Percentiles rank a stretch among this genome's conserved stretches.
phyloP scores from a whole-genome alignment of 805 yeast genomes.

The Schizosaccharomyces octosporus region DNA sequence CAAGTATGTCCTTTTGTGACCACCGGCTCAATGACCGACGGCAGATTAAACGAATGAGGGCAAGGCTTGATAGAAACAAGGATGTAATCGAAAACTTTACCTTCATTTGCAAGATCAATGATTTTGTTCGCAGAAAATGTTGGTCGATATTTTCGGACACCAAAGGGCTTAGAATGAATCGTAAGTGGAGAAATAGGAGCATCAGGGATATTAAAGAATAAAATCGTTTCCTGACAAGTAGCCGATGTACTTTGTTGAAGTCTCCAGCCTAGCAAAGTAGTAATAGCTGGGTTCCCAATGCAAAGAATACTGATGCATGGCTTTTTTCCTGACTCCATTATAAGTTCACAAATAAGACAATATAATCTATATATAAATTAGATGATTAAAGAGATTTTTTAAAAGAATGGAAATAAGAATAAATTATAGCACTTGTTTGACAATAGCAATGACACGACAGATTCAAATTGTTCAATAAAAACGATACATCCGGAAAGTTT shows the following conservation, averaged over 20 bases:
- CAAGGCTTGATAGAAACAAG: conserved; percentile 38
- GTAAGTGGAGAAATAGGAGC: neutral
- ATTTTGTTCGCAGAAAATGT: neutral
- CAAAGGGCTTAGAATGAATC: neutral
- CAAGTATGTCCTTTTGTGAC: conserved; percentile 23
- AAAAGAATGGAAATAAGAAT: too few relatives aligned
- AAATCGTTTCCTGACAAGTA: neutral
- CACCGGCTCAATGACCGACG: conserved; percentile 27
- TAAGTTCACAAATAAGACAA: neutral
- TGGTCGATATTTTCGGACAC: neutral
- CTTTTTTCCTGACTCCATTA: neutral
- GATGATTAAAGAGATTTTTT: too few relatives aligned
- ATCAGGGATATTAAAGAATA: neutral
- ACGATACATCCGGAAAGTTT: too few relatives aligned
- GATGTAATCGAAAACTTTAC: conserved; percentile 25
- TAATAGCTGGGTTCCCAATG: neutral
- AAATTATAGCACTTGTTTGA: too few relatives aligned
- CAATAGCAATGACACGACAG: too few relatives aligned
- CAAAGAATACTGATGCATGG: neutral
- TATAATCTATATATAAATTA: too few relatives aligned
- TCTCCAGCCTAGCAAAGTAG: neutral
- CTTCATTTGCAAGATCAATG: neutral
- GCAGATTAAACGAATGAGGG: conserved; percentile 34
- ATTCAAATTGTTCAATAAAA: too few relatives aligned
- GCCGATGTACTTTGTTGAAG: neutral